Percentiles rank a stretch among this genome's conserved stretches.
phyloP scores from a whole-genome alignment of 129 eudicot species.

The Tanacetum coccineum region DNA sequence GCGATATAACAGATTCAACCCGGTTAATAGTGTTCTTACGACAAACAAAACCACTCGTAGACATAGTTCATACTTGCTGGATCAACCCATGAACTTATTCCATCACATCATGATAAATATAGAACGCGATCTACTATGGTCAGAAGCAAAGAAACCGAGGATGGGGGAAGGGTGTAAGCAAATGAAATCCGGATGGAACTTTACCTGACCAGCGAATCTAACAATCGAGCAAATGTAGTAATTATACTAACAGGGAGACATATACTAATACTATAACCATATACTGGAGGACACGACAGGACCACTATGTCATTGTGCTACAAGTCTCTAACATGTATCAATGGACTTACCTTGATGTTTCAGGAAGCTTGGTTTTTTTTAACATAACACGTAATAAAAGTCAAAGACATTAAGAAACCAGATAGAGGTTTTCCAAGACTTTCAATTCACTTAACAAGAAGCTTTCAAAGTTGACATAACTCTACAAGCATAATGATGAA shows the following conservation, averaged over 20 bases:
- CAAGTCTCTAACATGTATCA: background rate
- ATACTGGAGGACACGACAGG: no score
- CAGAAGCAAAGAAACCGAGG: no score
- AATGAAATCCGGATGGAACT: no score
- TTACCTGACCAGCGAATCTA: no score
- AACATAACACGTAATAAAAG: background rate
- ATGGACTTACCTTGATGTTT: background rate
- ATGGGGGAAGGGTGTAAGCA: no score
- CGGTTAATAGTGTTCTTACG: no score
- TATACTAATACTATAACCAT: no score
- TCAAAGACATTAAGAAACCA: background rate
- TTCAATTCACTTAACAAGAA: background rate
- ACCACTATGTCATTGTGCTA: background rate
- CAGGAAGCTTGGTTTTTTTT: background rate
- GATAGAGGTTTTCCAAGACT: background rate
- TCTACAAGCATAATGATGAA: background rate
- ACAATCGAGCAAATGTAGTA: no score
- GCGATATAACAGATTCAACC: no score
- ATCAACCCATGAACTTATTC: no score
- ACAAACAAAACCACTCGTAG: no score
- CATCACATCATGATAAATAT: constrained; percentile 10
- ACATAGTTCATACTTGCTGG: background rate
- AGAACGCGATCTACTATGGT: background rate
- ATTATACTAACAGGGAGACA: no score
- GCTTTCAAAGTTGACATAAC: background rate